phyloP scores from a whole-genome alignment of 257 asterid genomes.

The Petunia axillaris region DNA sequence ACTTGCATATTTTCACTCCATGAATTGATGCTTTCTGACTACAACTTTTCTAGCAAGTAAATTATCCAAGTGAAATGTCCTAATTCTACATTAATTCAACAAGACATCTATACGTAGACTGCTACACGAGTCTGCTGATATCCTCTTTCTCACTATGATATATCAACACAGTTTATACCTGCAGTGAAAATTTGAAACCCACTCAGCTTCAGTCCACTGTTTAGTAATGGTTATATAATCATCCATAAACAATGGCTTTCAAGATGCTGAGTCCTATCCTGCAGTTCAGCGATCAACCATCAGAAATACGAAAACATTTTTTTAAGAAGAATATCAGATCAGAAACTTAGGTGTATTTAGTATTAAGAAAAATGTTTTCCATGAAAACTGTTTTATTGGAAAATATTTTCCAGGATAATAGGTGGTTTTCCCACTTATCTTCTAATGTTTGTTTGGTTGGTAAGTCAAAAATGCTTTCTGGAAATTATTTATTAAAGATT shows the following conservation, averaged over 20 bases:
- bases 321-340: neutral
- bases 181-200: neutral
- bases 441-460: neutral
- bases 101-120: neutral
- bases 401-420: neutral
- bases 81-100: neutral
- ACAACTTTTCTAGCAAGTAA: neutral
- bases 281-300: constrained; percentile 8
- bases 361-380: neutral
- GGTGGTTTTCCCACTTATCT: neutral
- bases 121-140: neutral
- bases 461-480: too few relatives aligned
- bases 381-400: neutral
- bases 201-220: neutral
- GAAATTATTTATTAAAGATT: neutral
- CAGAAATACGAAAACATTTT: neutral
- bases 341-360: neutral
- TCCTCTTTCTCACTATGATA: neutral
- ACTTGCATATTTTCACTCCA: neutral
- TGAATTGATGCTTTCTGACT: neutral
- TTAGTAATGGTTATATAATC: constrained; percentile 1
- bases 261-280: neutral
- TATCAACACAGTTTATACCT: neutral
- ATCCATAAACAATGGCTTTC: neutral
- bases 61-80: neutral